Base-by-base conservation (phyloP, 176 grass and related monocot species). In the Canna indica region DNA sequence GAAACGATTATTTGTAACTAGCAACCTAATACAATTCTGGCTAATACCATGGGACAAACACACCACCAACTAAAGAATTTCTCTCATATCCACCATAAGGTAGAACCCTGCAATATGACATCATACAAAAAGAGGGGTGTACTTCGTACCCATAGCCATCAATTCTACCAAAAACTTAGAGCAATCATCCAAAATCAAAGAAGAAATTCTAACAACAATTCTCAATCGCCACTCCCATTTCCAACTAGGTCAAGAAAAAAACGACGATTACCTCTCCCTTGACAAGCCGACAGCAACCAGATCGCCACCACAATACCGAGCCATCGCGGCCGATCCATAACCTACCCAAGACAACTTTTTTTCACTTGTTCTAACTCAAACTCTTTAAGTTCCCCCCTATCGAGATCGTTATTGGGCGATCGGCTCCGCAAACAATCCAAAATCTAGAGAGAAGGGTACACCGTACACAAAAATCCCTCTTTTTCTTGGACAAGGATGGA, bases 231-330 rank as follows among this genome's bases (percentile, higher is more conserved):
- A 39, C 35, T 14, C 63, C 16, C 14, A 24, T 38, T 4, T 16
- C 24, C 22, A 36, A n/a, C n/a, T 54, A n/a, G 50, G 4, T 20
- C 17, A 35, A 32, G 26, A 18, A 15, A 16, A 56, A 68, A 62
- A 7, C 28, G 29, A 14, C 29, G 14, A 16, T 71, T 27, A 90
- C 83, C 83, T 86, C 83, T 90, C 22, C 78, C 88, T 26, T 78
- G 83, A 79, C 83, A 86, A 33, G 73, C 1, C 17, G 74, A 72
- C 13, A 86, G 35, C 36, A 90, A 65, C 70, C 75, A 83, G 54
- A 86, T 38, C 78, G 86, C 67, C 15, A 86, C 15, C 42, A 59
- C 48, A 53, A 79, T 64, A 71, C 16, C 78, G 2, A 90, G 75
- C 78, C 70, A 47, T 63, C 81, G 66, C 18, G 77, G 75, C 42